Evolutionary conservation across 1,284 basidiomycete species (phyloP), one percentile per base, ranked within the genome.

Genomic region (Tilletia walkeri): DNA sequence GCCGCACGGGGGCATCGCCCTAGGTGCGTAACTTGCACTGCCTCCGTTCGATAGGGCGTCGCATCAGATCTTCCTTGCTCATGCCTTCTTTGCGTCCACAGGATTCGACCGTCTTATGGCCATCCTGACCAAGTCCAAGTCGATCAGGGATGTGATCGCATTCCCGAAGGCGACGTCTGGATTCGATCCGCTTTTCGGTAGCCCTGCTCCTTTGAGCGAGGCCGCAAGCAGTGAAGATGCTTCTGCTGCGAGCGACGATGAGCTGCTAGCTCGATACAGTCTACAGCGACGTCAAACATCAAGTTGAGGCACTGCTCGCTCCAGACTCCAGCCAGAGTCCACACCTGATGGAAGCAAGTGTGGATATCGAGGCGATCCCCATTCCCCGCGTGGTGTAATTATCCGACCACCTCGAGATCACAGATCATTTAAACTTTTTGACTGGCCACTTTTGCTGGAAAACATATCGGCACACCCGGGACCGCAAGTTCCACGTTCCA

Each of bases 131-230:
- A 89, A 90, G 72, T 88, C 92, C 0, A 87, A 88, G 70, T 91
- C 91, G 38, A 97, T 97, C 76, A 88, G 93, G 72, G 94, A 97
- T 82, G 94, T 97, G 75, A 96, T 97, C 76, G 94, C 94, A 9
- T 97, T 97, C 86, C 94, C 94, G 3, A 97, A 97, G 86, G 91
- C 91, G 6, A 88, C 89, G 30, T 88, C 86, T 59, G 94, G 94
- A 14, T 87, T 88, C n/a, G 94, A 97, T 84, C 88, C 90, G 63
- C 88, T 96, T 41, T 95, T 97, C 87, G 91, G 89, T 84, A 92
- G 92, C 82, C 94, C 94, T 30, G 89, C 91, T 0, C 80, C 88
- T 2, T 45, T 80, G 2, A 65, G 67, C 16, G 69, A 70, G 10
- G 6, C n/a, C 30, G 16, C n/a, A 18, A 53, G 50, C 54, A 56